Evolutionary conservation across 441 rosid genomes (phyloP).

Genomic region (Breynia disticha): DNA sequence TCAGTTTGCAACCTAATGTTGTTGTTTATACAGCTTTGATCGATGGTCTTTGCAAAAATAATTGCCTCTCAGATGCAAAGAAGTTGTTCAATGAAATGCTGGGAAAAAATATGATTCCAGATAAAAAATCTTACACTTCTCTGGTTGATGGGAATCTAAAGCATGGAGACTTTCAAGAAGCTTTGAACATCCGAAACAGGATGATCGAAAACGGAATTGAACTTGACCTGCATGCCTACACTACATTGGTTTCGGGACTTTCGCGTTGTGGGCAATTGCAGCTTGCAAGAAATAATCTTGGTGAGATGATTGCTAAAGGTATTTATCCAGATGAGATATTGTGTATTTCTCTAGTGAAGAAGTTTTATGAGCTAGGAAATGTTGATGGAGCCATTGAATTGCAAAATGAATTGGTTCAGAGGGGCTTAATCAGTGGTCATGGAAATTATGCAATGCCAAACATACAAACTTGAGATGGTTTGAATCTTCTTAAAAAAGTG

Average conservation of each 20-base stretch:
- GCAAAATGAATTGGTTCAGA: constrained; percentile 38
- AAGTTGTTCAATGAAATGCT: constrained; percentile 41
- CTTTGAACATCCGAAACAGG: constrained; percentile 34
- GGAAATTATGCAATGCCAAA: constrained; percentile 21
- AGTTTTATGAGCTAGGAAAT: constrained; percentile 47
- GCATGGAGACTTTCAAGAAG: constrained; percentile 47
- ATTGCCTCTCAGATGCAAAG: constrained; percentile 44
- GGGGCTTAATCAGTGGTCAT: constrained; percentile 27
- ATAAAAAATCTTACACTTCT: constrained; percentile 47
- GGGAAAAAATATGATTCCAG: constrained; percentile 35
- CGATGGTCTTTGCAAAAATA: constrained; percentile 65
- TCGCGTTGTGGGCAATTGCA: constrained; percentile 42
- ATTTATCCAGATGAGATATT: constrained; percentile 55
- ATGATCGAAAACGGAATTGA: constrained; percentile 53
- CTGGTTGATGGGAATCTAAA: constrained; percentile 56
- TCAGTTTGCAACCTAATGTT: constrained; percentile 45
- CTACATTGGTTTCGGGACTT: constrained; percentile 56
- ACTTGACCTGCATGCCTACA: constrained; percentile 61
- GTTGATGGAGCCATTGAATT: constrained; percentile 40
- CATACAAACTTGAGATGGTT: constrained; percentile 18
- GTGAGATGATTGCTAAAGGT: constrained; percentile 55
- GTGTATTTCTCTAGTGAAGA: constrained; percentile 43
- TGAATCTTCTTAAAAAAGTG: too few species aligned
- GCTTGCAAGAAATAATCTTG: constrained; percentile 39
- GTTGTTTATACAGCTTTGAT: constrained; percentile 54